phyloP scores from a whole-genome alignment of 257 asterid species.

The Scutellaria galericulata region DNA sequence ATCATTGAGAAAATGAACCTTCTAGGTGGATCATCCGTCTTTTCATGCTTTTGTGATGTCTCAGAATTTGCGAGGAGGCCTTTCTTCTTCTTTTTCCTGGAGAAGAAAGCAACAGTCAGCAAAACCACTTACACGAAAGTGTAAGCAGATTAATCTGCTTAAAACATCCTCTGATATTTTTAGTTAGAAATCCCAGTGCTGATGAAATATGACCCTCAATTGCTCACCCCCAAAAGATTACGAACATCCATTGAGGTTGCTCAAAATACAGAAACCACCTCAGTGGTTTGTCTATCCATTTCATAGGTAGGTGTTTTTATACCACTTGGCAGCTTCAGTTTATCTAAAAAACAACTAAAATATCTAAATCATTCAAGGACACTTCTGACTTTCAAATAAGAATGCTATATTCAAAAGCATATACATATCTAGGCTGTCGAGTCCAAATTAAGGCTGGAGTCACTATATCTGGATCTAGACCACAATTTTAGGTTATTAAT shows the following conservation, averaged over 20 bases:
- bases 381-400: not conserved
- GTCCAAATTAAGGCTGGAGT: not conserved
- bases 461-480: not conserved
- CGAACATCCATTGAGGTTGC: not conserved
- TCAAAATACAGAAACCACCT: not conserved
- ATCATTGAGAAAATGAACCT: not conserved
- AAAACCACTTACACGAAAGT: not conserved
- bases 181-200: not conserved
- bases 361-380: not conserved
- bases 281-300: not conserved
- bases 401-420: not conserved
- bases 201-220: not conserved
- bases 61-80: not conserved
- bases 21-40: constrained; percentile 5
- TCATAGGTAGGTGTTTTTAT: not conserved
- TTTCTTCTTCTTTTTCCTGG: constrained; percentile 23
- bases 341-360: not conserved
- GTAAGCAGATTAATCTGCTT: not conserved
- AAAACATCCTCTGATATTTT: not conserved
- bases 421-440: not conserved
- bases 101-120: not conserved
- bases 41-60: constrained; percentile 7
- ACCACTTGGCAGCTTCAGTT: not conserved
- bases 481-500: no score
- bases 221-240: not conserved